Conservation (phyloP, 2,329 filamentous ascomycete genomes). For the Alternaria infectoria region DNA sequence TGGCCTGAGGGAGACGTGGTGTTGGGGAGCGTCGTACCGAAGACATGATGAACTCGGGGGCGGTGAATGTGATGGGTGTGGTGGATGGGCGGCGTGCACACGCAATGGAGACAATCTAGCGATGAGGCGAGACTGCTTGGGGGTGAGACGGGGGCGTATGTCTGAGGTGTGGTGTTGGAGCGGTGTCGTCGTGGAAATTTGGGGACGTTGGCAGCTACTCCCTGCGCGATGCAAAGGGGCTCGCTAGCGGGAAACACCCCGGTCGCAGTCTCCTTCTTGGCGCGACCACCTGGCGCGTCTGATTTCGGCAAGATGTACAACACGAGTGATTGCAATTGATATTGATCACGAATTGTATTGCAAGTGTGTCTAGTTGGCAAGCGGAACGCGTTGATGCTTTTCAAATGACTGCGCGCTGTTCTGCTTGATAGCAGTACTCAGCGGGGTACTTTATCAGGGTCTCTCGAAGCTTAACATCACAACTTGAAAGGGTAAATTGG, state of each 20-base stretch:
- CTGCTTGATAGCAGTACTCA: not conserved
- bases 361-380: too few species aligned
- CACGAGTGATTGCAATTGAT: not conserved
- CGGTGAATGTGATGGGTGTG: constrained; percentile 27
- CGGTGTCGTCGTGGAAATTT: constrained; percentile 48
- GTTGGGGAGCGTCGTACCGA: constrained; percentile 41
- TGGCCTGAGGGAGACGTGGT: constrained; percentile 30
- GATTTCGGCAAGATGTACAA: constrained; percentile 22
- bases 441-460: not conserved
- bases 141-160: constrained; percentile 24
- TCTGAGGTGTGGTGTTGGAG: constrained; percentile 35
- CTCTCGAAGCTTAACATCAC: not conserved
- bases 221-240: constrained; percentile 50
- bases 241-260: constrained; percentile 43
- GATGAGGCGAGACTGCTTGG: constrained; percentile 31
- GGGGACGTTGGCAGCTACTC: constrained; percentile 48
- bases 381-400: not conserved
- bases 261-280: constrained; percentile 41
- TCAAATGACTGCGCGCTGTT: not conserved
- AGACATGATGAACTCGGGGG: constrained; percentile 42
- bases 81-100: constrained; percentile 21
- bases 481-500: not conserved
- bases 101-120: constrained; percentile 24
- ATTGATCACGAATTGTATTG: not conserved
- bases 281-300: constrained; percentile 33